Conservation (phyloP, 345 rosid genomes). For the Citrus cavaleriei region DNA sequence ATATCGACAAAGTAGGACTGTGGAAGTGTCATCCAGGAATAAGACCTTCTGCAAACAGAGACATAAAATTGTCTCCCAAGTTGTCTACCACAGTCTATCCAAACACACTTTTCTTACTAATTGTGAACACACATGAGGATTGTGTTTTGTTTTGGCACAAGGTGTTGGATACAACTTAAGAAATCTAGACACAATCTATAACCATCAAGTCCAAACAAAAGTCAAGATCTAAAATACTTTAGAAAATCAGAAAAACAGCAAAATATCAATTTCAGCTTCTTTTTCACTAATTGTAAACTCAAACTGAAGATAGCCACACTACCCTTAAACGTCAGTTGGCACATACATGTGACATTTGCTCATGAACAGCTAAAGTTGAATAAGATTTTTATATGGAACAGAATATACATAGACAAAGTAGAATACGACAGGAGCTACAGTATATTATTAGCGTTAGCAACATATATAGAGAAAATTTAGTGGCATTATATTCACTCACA, state of each 20-base stretch:
- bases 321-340: not conserved
- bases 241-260: not conserved
- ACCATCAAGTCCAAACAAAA: not conserved
- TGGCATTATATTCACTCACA: slow-evolving; percentile 44
- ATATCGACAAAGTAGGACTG: not conserved
- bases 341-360: not conserved
- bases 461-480: not conserved
- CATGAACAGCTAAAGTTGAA: not conserved
- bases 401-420: not conserved
- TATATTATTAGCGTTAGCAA: not conserved
- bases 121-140: not conserved
- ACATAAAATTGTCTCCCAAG: not conserved
- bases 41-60: not conserved
- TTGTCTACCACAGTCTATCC: not conserved
- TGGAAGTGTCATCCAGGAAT: not conserved
- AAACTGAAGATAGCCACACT: not conserved
- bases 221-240: not conserved
- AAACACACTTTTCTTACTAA: not conserved
- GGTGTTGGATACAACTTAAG: not conserved
- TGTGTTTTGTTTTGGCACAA: not conserved
- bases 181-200: not conserved
- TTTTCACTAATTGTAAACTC: not conserved
- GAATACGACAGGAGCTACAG: not conserved
- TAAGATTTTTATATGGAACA: not conserved
- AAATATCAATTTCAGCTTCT: not conserved